Base-by-base conservation (phyloP, 108 stramenopile genomes). In the Cafeteria roenbergensis region DNA sequence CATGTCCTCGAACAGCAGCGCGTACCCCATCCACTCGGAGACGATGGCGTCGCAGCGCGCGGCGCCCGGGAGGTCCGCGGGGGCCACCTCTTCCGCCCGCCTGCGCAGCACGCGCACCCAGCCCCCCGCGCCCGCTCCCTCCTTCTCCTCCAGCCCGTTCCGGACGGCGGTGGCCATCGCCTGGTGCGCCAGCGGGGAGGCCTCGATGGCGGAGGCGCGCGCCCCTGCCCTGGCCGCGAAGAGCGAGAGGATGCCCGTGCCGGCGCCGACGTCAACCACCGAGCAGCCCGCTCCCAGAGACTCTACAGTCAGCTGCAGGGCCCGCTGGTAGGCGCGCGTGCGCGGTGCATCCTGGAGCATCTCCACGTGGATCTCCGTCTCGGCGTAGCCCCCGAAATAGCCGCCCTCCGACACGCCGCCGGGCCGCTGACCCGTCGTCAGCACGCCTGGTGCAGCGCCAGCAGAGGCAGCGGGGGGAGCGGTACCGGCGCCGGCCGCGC, bases 21-120 rank as follows among this genome's bases (percentile, higher is more conserved):
- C 78, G 69, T 76, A 81, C 26, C 82, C 97, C 91, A 98, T 98
- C 93, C 94, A 95, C 79, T 98, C 97, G 33, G 88, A 89, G 6
- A 98, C 80, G 58, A 98, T 93, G 33, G 95, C 85, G 75, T 98
- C 97, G 25, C 94, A 90, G n/a, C 85, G 36, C 1, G 57, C 55
- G 9, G 88, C 87, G 1, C 86, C 88, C 30, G 51, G 31, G 30
- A 57, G 17, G 17, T 48, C 42, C 42, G 42, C 42, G 42, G 42
- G 12, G 12, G 42, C 6, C 42, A 48, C 17, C 12, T 48, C 42
- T 17, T 48, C 42, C 12, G 17, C 12, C 42, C 42, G 42, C 6
- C 12, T 48, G 12, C 42, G 42, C 6, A 48, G 42, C 66, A 91
- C 91, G 17, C 90, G 87, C 60, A 85, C 71, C 51, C 90, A 84